Evolutionary conservation across 345 rosid genomes (phyloP), one percentile per base, ranked within the genome.

Genomic region (Citrus cavaleriei): DNA sequence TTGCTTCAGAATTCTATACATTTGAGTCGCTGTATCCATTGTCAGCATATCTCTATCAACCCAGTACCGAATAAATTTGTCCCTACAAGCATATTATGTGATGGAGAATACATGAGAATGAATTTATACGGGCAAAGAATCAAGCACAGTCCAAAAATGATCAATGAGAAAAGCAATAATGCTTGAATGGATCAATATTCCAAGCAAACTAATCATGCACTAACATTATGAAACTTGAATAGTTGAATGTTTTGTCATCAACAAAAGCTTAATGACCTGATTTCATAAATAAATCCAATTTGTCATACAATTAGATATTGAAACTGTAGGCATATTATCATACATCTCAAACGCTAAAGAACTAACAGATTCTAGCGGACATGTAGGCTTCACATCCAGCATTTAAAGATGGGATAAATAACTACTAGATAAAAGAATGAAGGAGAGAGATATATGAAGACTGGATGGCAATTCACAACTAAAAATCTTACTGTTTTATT

Each of bases 41-140:
- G 89, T 82, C 82, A 93, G 80, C 92, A 95, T 80, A 81, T 93
- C 88, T 60, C 89, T 77, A 81, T 87, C 88, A 78, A 93, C 80
- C 99, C 98, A 95, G 82, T 88, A 93, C 73, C 86, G 83, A 78
- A 83, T 81, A 81, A 93, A 93, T 32, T 88, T 88, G 64, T 92
- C 94, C 91, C 99, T 95, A 60, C 73, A 76, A 54, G 69, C 22
- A 82, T 79, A 76, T 70, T 38, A 70, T 46, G 68, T 42, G 4
- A 25, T 42, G 74, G 10, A 78, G 72, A 59, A n/a, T 19, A 73
- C 54, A 67, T 10, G 7, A 59, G 46, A 42, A 55, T 32, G 34
- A 21, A 59, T 68, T 64, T 27, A 69, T 58, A 57, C 4, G 51
- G 4, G 51, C 51, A 81, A 77, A 40, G 27, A 25, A 78, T 37